Evolutionary conservation across 345 rosid species (phyloP), one percentile per base, ranked within the genome.

Genomic region (Melaleuca alternifolia): DNA sequence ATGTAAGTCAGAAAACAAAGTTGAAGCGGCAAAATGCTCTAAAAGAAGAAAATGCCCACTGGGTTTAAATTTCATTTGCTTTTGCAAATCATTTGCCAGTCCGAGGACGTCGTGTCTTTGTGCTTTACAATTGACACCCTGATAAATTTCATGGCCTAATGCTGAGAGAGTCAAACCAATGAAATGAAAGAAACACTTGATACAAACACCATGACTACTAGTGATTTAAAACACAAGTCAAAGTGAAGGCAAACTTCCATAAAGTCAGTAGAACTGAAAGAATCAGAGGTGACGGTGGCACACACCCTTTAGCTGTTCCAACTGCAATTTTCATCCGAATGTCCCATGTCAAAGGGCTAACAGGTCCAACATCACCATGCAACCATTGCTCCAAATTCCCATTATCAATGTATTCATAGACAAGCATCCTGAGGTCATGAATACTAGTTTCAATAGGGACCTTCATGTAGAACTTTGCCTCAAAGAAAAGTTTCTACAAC

Each of bases 371-470:
- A 84, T 95, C 98, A 85, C 99, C 98, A 37, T 97, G 99, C 85
- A 97, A 84, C 99, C 99, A 96, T 85, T 96, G 98, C 94, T 97
- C 99, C 93, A 97, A 91, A 91, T 96, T 97, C 56, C 98, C 98
- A 88, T 97, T 97, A 85, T 96, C 95, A 28, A 97, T 91, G 65
- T 94, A 97, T 90, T 97, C 98, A 84, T 97, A 97, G 59, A 97
- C 95, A 86, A 97, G 98, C 98, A 96, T 94, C 97, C 99, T 97
- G 90, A 84, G 85, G 20, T 6, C 37, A 59, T n/a, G 15, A 44
- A 83, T 85, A 82, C 82, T 85, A 87, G 54, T 46, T 52, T 44
- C 30, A 51, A 50, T 44, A 85, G 41, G 75, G 57, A 16, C 41
- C 52, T 28, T 37, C 41, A 20, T 46, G 37, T 30, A 87, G 50